A percentile compares a stretch with the other conserved stretches of the same genome.
Evolutionary conservation across 352 stramenopile genomes (phyloP).

Genomic region (Thraustochytrium sp.): DNA sequence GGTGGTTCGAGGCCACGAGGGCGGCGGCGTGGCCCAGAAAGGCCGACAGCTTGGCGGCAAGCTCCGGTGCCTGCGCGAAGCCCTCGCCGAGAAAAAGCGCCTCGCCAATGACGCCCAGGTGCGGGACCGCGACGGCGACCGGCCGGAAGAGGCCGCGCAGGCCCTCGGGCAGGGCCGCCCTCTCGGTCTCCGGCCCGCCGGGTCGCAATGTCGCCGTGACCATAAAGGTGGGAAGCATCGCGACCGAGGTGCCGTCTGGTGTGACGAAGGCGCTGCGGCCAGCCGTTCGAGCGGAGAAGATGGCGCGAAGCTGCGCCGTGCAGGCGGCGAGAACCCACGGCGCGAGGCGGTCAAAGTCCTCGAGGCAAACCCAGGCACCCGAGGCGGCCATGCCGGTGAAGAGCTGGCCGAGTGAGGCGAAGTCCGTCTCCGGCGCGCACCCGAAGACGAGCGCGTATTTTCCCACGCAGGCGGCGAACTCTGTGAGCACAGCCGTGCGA

Average conservation of each 20-base stretch:
- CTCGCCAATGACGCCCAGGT: slow-evolving; percentile 91
- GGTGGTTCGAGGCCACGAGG: slow-evolving; percentile 74
- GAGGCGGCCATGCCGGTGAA: slow-evolving; percentile 90
- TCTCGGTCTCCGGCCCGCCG: too few species aligned
- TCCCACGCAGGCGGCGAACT: slow-evolving; percentile 83
- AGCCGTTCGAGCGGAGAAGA: background rate
- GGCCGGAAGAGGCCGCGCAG: slow-evolving; percentile 89
- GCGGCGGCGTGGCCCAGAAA: background rate
- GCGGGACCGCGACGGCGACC: slow-evolving; percentile 92
- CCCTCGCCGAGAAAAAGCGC: slow-evolving; percentile 95
- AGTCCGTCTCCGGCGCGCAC: slow-evolving; percentile 92
- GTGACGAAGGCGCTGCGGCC: background rate
- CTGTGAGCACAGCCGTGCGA: too few species aligned
- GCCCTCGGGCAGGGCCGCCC: slow-evolving; percentile 79
- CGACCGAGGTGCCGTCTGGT: slow-evolving; percentile 79
- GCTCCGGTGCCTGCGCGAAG: slow-evolving; percentile 85
- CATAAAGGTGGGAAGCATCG: slow-evolving; percentile 57
- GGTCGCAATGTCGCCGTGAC: background rate
- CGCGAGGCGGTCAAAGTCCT: slow-evolving; percentile 91
- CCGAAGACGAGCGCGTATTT: slow-evolving; percentile 93
- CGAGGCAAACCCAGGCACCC: slow-evolving; percentile 90
- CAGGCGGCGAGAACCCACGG: slow-evolving; percentile 86
- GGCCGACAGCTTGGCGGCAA: slow-evolving; percentile 86
- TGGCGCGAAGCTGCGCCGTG: slow-evolving; percentile 87
- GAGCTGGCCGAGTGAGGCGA: slow-evolving; percentile 90